Evolutionary conservation across 179 eudicot genomes (phyloP), one percentile per base, ranked within the genome.

Genomic region (Spinacia oleracea): DNA sequence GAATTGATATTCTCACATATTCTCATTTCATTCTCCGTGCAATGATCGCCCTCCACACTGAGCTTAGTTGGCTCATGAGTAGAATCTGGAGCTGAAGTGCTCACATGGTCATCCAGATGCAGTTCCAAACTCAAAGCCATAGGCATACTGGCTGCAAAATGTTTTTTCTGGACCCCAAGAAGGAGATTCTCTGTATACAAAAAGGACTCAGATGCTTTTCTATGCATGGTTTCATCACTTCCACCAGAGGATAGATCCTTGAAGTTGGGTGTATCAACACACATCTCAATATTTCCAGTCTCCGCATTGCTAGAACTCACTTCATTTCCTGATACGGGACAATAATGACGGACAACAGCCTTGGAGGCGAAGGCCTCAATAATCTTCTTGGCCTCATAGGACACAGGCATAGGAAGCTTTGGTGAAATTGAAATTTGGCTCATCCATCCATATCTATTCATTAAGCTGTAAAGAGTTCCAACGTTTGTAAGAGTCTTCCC

Each of bases 361-460:
- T 32, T 38, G 46, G 79, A 48, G 64, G 35, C 65, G 77, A 35
- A 78, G 69, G 77, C 81, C 53, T 76, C 82, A 55, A 68, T n/a
- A n/a, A 42, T 38, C 68, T 80, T 82, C 78, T 78, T 64, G 43
- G 53, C 77, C 74, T 73, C 81, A 6, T 53, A 55, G 66, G 62
- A 70, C 59, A 72, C 75, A 45, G 76, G 69, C 59, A 77, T 58
- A 78, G 66, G 82, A 71, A 63, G 84, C 71, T 82, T 72, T 50
- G 45, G 73, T 72, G 60, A 40, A 76, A 74, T 72, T 72, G 81
- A 63, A 77, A 55, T 78, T 66, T 75, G 77, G 82, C 73, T 73
- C 88, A 89, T 84, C 91, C 90, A 87, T 77, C 85, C 81, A 78
- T 87, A 87, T 45, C 71, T 81, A 60, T 79, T 77, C 69, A 73